phyloP scores from a whole-genome alignment of 441 rosid species.

The Lepidium campestre region DNA sequence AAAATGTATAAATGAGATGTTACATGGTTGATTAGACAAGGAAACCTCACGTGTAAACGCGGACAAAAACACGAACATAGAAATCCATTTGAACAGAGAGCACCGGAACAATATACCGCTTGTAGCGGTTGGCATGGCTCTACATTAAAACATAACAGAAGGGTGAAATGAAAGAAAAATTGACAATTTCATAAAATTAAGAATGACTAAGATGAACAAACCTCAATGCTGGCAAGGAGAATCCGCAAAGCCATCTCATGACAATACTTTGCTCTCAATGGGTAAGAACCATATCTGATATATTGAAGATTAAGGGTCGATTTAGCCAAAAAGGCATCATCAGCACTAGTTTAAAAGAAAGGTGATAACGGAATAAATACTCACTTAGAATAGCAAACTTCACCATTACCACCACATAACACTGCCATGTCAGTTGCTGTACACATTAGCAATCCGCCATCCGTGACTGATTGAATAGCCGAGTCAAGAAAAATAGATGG shows the following conservation, averaged over 20 bases:
- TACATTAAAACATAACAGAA: slow-evolving; percentile 22
- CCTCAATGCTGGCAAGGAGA: slow-evolving; percentile 87
- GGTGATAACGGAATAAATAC: slow-evolving; percentile 16
- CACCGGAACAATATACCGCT: slow-evolving; percentile 85
- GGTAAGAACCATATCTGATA: slow-evolving; percentile 83
- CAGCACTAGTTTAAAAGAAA: not conserved
- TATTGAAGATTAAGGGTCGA: slow-evolving; percentile 7
- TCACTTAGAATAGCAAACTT: slow-evolving; percentile 98
- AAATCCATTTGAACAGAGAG: slow-evolving; percentile 87
- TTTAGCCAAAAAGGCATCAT: slow-evolving; percentile 1
- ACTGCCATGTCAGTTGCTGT: slow-evolving; percentile 98
- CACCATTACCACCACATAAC: slow-evolving; percentile 91
- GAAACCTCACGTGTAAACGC: slow-evolving; percentile 67
- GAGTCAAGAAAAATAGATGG: slow-evolving; percentile 91
- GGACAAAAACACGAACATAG: slow-evolving; percentile 87
- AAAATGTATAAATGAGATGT: not conserved
- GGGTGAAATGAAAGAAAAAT: not conserved
- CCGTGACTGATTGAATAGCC: slow-evolving; percentile 79
- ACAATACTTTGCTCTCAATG: slow-evolving; percentile 84
- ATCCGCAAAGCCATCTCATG: slow-evolving; percentile 99
- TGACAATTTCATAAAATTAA: not conserved
- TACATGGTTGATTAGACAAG: slow-evolving; percentile 6
- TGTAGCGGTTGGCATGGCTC: slow-evolving; percentile 96
- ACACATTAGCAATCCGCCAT: slow-evolving; percentile 94
- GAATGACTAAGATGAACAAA: slow-evolving; percentile 14